Conservation (phyloP, 169 alveolate species). For the Sarcocystis neurona region DNA sequence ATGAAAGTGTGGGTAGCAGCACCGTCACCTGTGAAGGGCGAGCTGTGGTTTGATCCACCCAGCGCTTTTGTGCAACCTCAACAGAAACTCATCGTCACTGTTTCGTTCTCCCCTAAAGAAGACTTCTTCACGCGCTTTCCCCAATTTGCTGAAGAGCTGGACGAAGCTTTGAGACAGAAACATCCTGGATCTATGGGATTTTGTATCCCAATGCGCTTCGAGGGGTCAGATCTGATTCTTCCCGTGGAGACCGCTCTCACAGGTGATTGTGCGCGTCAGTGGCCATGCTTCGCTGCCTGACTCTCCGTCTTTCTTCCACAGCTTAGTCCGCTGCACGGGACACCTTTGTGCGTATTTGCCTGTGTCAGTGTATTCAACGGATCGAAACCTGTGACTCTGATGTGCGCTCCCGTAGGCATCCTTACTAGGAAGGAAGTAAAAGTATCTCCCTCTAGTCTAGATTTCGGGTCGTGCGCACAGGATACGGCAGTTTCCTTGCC, state of each 20-base stretch:
- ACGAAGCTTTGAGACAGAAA: slow-evolving; percentile 17
- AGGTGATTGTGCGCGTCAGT: too few species aligned
- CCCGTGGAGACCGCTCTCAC: slow-evolving; percentile 60
- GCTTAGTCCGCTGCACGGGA: too few species aligned
- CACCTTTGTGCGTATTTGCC: not conserved
- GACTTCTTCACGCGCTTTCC: slow-evolving; percentile 53
- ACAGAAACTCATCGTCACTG: slow-evolving; percentile 34
- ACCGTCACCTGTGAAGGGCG: slow-evolving; percentile 51
- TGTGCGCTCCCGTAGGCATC: slow-evolving; percentile 37
- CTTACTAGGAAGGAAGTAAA: slow-evolving; percentile 43
- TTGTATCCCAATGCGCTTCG: slow-evolving; percentile 46
- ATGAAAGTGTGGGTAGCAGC: slow-evolving; percentile 49
- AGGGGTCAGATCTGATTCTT: slow-evolving; percentile 56
- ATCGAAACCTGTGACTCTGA: not conserved
- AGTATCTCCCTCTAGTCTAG: slow-evolving; percentile 42
- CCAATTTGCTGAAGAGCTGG: slow-evolving; percentile 50
- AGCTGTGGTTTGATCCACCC: slow-evolving; percentile 57
- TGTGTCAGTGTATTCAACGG: not conserved
- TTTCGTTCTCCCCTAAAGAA: slow-evolving; percentile 18
- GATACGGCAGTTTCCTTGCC: slow-evolving; percentile 28
- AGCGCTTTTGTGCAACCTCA: slow-evolving; percentile 48
- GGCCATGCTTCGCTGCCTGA: too few species aligned
- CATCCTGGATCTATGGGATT: slow-evolving; percentile 54
- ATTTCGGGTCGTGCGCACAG: slow-evolving; percentile 40
- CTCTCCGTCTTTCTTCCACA: too few species aligned